Evolutionary conservation across 2,329 filamentous ascomycete genomes (phyloP).

Genomic region (Aspergillus clavatus): DNA sequence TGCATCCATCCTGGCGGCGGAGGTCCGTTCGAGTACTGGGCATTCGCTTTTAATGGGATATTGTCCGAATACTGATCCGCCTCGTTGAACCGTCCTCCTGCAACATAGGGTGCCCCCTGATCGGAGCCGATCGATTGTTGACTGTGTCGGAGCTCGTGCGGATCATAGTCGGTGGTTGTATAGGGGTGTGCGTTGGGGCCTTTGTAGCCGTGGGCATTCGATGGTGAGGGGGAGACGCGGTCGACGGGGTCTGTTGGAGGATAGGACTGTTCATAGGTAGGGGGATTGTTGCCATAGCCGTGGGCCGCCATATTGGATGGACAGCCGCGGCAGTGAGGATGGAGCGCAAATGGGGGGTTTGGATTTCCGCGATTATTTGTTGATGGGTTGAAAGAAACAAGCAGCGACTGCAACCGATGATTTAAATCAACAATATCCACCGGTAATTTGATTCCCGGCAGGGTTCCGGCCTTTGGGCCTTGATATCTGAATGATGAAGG

Average conservation of each 20-base stretch:
- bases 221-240: constrained; percentile 25
- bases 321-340: constrained; percentile 3
- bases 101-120: constrained; percentile 22
- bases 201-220: constrained; percentile 18
- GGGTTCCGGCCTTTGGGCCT: too few relatives aligned
- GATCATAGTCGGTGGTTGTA: constrained; percentile 40
- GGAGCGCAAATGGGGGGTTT: too few relatives aligned
- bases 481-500: not conserved
- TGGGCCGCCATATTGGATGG: constrained; percentile 54
- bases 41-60: constrained; percentile 37
- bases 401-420: too few relatives aligned
- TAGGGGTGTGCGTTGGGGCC: constrained; percentile 30
- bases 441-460: too few relatives aligned
- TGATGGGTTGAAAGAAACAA: not conserved
- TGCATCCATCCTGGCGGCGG: constrained; percentile 37
- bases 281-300: constrained; percentile 31
- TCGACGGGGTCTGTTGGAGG: constrained; percentile 33
- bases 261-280: constrained; percentile 31
- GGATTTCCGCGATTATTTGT: constrained; percentile 1
- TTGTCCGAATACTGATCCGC: constrained; percentile 39
- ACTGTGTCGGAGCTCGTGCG: constrained; percentile 33
- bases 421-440: too few relatives aligned
- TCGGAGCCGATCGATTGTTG: constrained; percentile 36
- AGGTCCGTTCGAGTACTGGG: constrained; percentile 32
- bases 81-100: constrained; percentile 29